phyloP scores from a whole-genome alignment of 345 rosid genomes.

The Clarkia xantiana region DNA sequence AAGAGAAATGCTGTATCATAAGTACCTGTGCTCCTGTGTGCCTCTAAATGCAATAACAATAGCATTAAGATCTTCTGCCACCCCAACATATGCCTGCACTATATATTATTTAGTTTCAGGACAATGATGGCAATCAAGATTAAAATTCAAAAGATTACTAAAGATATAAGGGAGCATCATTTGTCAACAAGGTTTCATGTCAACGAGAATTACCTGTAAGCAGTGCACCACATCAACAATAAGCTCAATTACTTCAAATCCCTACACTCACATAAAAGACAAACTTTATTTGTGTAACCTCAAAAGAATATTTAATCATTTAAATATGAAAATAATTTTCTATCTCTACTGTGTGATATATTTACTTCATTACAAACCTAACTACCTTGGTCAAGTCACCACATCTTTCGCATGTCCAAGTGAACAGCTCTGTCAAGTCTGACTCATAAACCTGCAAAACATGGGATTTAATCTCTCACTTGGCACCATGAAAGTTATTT shows the following conservation, averaged over 20 bases:
- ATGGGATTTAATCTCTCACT: background rate
- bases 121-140: no score
- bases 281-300: background rate
- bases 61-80: constrained; percentile 49
- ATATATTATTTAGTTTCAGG: background rate
- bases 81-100: constrained; percentile 62
- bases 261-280: constrained; percentile 28
- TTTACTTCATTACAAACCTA: background rate
- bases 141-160: background rate
- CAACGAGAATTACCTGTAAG: constrained; percentile 45
- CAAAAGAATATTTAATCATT: background rate
- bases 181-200: background rate
- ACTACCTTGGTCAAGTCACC: constrained; percentile 60
- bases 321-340: background rate
- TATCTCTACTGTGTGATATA: background rate
- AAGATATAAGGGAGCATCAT: background rate
- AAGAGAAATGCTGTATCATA: background rate
- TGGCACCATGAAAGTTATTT: background rate
- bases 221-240: constrained; percentile 74
- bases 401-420: constrained; percentile 88
- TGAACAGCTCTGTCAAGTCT: constrained; percentile 64
- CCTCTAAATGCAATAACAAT: constrained; percentile 70
- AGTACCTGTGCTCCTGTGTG: constrained; percentile 59
- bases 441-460: constrained; percentile 63
- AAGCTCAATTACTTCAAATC: constrained; percentile 73